A percentile compares a stretch with the other conserved stretches of the same genome.
Evolutionary conservation across 2,329 filamentous ascomycete genomes (phyloP).

Genomic region (Iodosphaeria phyllophila): DNA sequence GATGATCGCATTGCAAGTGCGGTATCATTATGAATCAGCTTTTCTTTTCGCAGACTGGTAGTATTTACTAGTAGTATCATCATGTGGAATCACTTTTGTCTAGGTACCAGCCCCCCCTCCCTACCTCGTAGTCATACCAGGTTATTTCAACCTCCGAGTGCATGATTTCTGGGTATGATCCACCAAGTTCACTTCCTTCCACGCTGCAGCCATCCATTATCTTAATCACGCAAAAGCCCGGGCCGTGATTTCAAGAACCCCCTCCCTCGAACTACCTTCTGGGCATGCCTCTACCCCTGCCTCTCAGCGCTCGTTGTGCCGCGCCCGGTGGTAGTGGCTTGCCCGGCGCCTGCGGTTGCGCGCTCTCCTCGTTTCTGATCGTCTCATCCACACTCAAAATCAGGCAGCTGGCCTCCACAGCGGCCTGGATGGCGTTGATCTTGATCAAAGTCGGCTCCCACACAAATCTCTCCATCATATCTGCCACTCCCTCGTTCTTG

Average conservation of each 20-base stretch:
- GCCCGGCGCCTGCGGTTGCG: constrained; percentile 62
- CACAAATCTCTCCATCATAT: constrained; percentile 91
- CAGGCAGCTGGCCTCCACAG: constrained; percentile 85
- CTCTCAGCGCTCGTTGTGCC: constrained; percentile 73
- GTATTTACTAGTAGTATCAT: no score
- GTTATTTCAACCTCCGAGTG: constrained; percentile 1
- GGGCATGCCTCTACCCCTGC: constrained; percentile 77
- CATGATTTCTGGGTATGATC: constrained; percentile 3
- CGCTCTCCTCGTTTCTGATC: constrained; percentile 92
- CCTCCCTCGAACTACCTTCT: no score
- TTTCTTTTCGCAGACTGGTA: no score
- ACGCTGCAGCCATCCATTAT: background rate
- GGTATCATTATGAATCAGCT: no score
- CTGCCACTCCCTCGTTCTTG: constrained; percentile 70
- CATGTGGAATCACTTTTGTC: no score
- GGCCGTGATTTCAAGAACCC: background rate
- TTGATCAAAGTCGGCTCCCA: constrained; percentile 97
- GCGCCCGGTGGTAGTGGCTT: constrained; percentile 61
- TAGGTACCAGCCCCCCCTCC: no score
- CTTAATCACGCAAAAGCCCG: background rate
- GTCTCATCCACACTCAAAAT: constrained; percentile 96
- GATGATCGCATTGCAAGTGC: no score
- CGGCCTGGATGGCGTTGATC: constrained; percentile 91
- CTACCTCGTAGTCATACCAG: constrained; percentile 1
- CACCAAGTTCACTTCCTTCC: no score